Conservation (phyloP, 495 filamentous ascomycete species). For the Talaromyces liani region DNA sequence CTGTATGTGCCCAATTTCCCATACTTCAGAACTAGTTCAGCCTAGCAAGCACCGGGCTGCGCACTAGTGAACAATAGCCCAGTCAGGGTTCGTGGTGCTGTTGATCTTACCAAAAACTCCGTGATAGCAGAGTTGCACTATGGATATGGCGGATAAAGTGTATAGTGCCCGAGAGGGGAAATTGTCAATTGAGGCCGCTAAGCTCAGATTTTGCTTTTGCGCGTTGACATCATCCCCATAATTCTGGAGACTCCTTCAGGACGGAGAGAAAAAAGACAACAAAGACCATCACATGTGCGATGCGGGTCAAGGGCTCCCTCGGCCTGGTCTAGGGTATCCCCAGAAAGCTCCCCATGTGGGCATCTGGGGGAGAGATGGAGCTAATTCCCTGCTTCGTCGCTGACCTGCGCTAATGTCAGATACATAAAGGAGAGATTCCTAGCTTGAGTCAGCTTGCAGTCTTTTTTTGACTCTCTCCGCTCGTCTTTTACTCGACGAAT, state of each 20-base stretch:
- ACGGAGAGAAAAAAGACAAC: not conserved
- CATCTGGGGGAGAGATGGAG: not conserved
- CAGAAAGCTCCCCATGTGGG: conserved; percentile 3
- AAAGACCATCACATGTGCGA: conserved; percentile 5
- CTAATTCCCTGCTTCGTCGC: not conserved
- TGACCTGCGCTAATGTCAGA: not conserved
- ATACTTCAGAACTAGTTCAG: conserved; percentile 1
- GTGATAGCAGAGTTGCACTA: not conserved
- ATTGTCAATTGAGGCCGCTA: not conserved
- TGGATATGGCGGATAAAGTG: not conserved
- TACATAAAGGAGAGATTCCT: not conserved
- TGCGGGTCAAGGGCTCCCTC: conserved; percentile 4
- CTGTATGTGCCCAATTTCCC: not conserved
- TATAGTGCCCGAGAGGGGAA: conserved; percentile 1
- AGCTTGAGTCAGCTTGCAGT: not conserved
- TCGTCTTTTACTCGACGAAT: conserved; percentile 6
- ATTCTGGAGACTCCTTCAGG: not conserved
- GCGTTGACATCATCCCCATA: conserved; percentile 4
- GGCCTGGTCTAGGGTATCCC: not conserved
- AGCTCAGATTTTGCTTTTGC: conserved; percentile 4
- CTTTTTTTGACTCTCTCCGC: not conserved
- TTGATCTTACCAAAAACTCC: not conserved
- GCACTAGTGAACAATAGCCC: not conserved
- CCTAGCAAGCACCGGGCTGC: not conserved
- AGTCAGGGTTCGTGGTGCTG: not conserved